Evolutionary conservation across 2,329 filamentous ascomycete genomes (phyloP).

Genomic region (Canariomyces notabilis): DNA sequence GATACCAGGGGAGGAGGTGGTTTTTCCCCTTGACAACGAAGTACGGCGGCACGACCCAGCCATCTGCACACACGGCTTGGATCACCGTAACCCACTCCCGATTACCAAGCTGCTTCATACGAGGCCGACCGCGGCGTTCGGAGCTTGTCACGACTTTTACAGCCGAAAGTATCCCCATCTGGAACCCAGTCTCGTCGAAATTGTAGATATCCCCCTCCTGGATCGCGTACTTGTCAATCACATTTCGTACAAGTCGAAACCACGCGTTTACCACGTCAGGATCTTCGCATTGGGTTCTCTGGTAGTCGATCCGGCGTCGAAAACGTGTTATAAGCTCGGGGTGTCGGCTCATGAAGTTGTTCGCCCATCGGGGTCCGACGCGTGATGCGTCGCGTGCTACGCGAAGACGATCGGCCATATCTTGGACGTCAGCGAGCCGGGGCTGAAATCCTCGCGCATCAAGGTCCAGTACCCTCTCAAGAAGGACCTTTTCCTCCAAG

Average conservation of each 20-base stretch:
- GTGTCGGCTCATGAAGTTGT: no score
- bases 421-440: no score
- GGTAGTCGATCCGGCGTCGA: slow-evolving; percentile 22
- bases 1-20: background rate
- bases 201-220: slow-evolving; percentile 3
- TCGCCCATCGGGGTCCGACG: no score
- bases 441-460: no score
- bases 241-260: background rate
- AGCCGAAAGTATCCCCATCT: background rate
- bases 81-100: background rate
- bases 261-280: slow-evolving; percentile 3
- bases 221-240: slow-evolving; percentile 19
- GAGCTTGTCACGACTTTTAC: background rate
- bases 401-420: slow-evolving; percentile 2
- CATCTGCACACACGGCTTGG: background rate
- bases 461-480: no score
- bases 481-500: no score
- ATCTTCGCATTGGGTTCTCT: slow-evolving; percentile 25
- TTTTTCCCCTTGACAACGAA: background rate
- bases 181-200: background rate
- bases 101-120: background rate
- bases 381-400: background rate
- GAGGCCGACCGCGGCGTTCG: background rate
- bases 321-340: no score
- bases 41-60: background rate